Evolutionary conservation across 176 grass and related monocot species (phyloP), one percentile per base, ranked within the genome.

Genomic region (Microstegium vimineum): DNA sequence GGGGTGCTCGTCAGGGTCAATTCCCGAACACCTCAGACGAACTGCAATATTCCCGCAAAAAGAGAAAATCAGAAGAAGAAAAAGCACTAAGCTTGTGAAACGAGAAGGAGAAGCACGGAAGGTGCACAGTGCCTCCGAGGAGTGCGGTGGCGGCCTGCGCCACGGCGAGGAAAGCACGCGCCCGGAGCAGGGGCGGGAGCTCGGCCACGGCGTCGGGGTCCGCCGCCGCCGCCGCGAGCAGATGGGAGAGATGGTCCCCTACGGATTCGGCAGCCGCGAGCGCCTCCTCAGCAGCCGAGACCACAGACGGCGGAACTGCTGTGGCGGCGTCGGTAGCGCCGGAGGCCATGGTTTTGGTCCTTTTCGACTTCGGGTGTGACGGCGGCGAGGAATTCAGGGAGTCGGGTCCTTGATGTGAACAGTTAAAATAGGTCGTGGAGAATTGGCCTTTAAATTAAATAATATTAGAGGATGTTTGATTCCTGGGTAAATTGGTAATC

Each of bases 1-100:
- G 57, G 93, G 90, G 64, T 99, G 96, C 46, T 93, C 83, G 5
- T 94, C 93, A 61, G 93, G 91, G 63, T 93, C 83, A 59, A 99
- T 56, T 20, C 96, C 96, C 5, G 81, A 86, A 86, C 96, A 95
- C 64, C 89, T 87, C 81, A 95, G 82, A 76, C 86, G 87, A 75
- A 87, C 96, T 95, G 85, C 36, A 84, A 65, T 59, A 68, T 10
- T 20, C 32, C 1, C 38, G 1, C 28, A 64, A 80, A 52, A 20
- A 7, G 5, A 34, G 32, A 40, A 1, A 62, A 10, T 65, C 36
- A 16, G 75, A 70, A 20, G 80, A n/a, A n/a, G n/a, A 27, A 74
- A 77, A 61, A 56, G 28, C 2, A 11, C 15, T 73, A 49, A 32
- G 8, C 36, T 7, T 40, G 47, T 16, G 6, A 2, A 34, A 60